phyloP scores from a whole-genome alignment of 768 basidiomycete species.

The Boletus tomentosulus region DNA sequence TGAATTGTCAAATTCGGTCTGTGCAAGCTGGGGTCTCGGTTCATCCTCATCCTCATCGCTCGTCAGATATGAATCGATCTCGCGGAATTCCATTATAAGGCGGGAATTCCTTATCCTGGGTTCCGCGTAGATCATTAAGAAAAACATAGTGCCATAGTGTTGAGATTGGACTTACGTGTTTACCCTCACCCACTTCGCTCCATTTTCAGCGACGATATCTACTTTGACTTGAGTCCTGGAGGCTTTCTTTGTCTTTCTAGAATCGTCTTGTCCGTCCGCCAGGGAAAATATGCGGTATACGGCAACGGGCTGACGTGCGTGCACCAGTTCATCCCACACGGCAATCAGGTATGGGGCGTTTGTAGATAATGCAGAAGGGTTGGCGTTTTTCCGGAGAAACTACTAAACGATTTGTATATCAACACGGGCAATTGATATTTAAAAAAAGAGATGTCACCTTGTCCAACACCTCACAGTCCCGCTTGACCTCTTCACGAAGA shows the following conservation, averaged over 20 bases:
- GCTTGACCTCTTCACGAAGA: constrained; percentile 39
- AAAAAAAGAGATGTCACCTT: constrained; percentile 27
- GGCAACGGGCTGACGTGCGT: constrained; percentile 54
- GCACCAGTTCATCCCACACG: constrained; percentile 76
- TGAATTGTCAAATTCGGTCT: constrained; percentile 65
- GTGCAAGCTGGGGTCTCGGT: constrained; percentile 39
- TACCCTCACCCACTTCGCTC: constrained; percentile 75
- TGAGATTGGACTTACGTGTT: constrained; percentile 64
- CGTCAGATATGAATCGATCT: constrained; percentile 78
- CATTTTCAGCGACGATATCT: constrained; percentile 75
- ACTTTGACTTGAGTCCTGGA: constrained; percentile 51
- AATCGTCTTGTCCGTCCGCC: not conserved
- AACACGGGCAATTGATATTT: not conserved
- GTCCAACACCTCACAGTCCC: constrained; percentile 40
- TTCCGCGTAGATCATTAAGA: not conserved
- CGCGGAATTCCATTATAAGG: constrained; percentile 74
- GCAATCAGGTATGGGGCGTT: constrained; percentile 80
- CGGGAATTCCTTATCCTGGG: constrained; percentile 72
- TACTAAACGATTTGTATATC: constrained; percentile 41
- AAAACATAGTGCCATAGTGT: not conserved
- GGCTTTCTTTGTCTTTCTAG: not conserved
- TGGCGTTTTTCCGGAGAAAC: constrained; percentile 47
- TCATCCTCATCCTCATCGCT: constrained; percentile 45
- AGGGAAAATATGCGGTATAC: constrained; percentile 44
- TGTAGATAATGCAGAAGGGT: constrained; percentile 43